Base-by-base conservation (phyloP, 441 rosid genomes). In the Bocquillonia castaneifolia region DNA sequence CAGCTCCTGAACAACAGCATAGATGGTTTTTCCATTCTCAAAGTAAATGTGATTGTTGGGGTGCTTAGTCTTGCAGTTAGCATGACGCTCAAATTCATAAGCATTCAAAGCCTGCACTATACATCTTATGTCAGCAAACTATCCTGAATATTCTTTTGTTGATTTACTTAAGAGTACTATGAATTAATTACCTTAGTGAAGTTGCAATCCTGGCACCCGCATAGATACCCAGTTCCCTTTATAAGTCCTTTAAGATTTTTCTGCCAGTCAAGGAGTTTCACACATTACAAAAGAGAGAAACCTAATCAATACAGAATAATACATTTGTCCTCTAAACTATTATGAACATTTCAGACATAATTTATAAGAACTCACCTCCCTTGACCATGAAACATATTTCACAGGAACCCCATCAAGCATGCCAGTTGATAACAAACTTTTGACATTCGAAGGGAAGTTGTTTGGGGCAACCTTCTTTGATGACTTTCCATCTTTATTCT, bases 61-160 rank as follows among this genome's bases (percentile, higher is more conserved):
- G 73, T 88, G 93, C 76, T 88, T 88, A 25, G 93, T 86, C 78
- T 88, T 88, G 90, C 93, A 84, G 69, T 81, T 84, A 62, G 93
- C 93, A 77, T 88, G 93, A 57, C 86, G 80, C 85, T 88, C 93
- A 74, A 88, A 86, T 67, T 86, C 93, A 63, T 77, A 88, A n/a
- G 93, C 90, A 69, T 86, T 88, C 51, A 88, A 72, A 50, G 76
- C 74, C 93, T 88, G 79, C 58, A 68, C 51, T 44, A 67, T 65
- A 37, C 28, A 63, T 69, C 57, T n/a, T 1, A 28, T 23, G 50
- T 64, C 28, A 53, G 26, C n/a, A 47, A 31, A 57, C 32, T 34
- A 40, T 25, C 2, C 0, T 12, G 29, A 51, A n/a, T 4, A 56
- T 32, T 5, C 15, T 34, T 10, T 0, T 0, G 23, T 10, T 3